These are phyloP conservation scores for Bacidia rubella DNA, from an alignment of 495 filamentous ascomycete species.

Conservation along the genomic window DNA sequence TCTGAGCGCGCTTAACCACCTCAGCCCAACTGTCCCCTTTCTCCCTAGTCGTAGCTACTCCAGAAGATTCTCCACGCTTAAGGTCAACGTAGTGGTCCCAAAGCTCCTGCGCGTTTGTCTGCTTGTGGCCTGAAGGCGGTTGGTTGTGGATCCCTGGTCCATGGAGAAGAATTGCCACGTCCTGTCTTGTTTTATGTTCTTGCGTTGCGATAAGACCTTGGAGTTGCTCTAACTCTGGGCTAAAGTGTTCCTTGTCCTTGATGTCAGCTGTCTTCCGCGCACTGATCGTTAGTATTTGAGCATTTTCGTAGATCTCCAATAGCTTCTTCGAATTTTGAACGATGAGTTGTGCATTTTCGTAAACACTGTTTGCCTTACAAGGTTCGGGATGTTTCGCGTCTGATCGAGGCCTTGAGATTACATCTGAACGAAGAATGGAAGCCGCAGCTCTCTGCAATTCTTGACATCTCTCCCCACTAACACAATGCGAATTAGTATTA, in stretches of 20 bases:
- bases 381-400: too few relatives aligned
- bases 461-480: neutral
- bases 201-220: conserved; percentile 3
- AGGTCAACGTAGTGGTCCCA: conserved; percentile 4
- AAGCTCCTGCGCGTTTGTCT: neutral
- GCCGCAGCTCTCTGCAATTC: neutral
- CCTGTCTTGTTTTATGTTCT: conserved; percentile 1
- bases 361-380: neutral
- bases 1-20: conserved; percentile 23
- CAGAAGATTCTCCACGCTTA: neutral
- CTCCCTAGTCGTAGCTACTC: neutral
- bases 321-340: neutral
- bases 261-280: neutral
- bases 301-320: neutral
- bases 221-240: neutral
- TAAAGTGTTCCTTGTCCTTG: too few relatives aligned
- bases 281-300: neutral
- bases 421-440: too few relatives aligned
- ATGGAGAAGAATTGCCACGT: neutral
- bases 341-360: neutral
- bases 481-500: neutral
- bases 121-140: neutral
- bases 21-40: conserved; percentile 15
- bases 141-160: neutral
- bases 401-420: too few relatives aligned